Percentiles rank a stretch among this genome's conserved stretches.
These are phyloP conservation scores for Cryphonectria parasitica DNA, from an alignment of 2,329 filamentous ascomycete genomes.

Conservation along the genomic window DNA sequence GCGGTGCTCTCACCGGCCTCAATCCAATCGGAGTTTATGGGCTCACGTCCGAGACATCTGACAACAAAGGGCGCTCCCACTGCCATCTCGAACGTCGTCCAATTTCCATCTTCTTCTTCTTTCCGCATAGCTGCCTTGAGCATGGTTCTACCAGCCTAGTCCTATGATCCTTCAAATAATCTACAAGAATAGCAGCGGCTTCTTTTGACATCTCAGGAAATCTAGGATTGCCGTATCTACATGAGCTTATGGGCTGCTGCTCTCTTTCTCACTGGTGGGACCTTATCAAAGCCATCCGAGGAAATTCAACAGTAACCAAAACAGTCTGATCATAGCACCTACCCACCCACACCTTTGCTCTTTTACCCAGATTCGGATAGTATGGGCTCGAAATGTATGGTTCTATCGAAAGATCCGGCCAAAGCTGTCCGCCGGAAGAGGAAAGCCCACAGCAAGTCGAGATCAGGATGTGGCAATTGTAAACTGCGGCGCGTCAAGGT, in stretches of 20 bases:
- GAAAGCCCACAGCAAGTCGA: slow-evolving; percentile 55
- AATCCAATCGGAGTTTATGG: slow-evolving; percentile 6
- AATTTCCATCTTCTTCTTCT: neutral
- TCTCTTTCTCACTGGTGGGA: too few relatives aligned
- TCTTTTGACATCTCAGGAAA: neutral
- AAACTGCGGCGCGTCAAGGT: slow-evolving; percentile 59
- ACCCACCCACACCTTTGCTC: neutral
- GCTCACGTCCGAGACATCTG: neutral
- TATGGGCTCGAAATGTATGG: neutral
- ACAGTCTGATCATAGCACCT: neutral
- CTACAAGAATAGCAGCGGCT: neutral
- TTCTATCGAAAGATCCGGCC: neutral
- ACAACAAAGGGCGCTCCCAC: neutral
- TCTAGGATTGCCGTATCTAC: neutral
- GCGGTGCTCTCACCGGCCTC: neutral
- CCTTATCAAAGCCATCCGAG: too few relatives aligned
- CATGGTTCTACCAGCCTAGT: neutral
- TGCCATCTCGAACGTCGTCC: neutral
- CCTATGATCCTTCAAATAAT: neutral
- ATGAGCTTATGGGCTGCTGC: too few relatives aligned
- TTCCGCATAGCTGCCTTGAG: neutral
- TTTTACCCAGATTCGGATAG: neutral
- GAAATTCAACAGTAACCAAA: neutral
- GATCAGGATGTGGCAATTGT: slow-evolving; percentile 59
- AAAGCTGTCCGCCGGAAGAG: slow-evolving; percentile 33